A percentile compares a stretch with the other conserved stretches of the same genome.
Evolutionary conservation across 2,329 filamentous ascomycete species (phyloP).

Genomic region (Botrytis paeoniae): DNA sequence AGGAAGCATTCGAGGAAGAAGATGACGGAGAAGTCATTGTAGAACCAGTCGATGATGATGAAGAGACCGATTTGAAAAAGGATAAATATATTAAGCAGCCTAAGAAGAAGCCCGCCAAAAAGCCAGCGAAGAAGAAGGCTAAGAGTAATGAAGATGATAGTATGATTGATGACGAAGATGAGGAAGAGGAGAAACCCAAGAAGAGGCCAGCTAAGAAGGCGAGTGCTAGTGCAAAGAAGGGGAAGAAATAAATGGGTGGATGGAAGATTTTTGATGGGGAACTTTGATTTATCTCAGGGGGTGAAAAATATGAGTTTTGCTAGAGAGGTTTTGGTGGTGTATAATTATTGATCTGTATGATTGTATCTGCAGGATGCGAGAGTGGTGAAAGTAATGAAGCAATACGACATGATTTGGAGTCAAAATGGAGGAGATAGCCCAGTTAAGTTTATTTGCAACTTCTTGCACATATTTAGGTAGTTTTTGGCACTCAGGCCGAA

Average conservation of each 20-base stretch:
- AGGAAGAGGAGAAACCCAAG: conserved; percentile 29
- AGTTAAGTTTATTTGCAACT: background rate
- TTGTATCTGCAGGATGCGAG: background rate
- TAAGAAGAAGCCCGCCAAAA: conserved; percentile 63
- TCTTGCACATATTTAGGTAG: conserved; percentile 9
- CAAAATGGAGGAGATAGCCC: background rate
- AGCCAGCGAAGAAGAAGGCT: conserved; percentile 40
- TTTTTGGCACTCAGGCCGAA: background rate
- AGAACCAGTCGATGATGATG: conserved; percentile 58
- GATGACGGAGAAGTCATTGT: conserved; percentile 67
- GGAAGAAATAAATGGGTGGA: conserved; percentile 29
- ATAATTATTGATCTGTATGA: background rate
- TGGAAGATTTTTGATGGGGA: background rate
- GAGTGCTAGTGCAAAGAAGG: conserved; percentile 25
- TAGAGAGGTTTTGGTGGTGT: background rate
- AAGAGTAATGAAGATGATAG: conserved; percentile 30
- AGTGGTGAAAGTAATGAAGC: background rate
- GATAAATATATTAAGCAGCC: conserved; percentile 96
- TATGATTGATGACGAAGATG: conserved; percentile 29
- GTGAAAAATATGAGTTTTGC: background rate
- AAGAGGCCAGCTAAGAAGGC: conserved; percentile 27
- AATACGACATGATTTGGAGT: background rate
- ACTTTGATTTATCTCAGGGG: background rate
- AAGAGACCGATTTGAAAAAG: conserved; percentile 80
- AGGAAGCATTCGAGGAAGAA: conserved; percentile 92